Evolutionary conservation across 1,139 yeast species (phyloP).

Genomic region (Zygosaccharomyces sapae): DNA sequence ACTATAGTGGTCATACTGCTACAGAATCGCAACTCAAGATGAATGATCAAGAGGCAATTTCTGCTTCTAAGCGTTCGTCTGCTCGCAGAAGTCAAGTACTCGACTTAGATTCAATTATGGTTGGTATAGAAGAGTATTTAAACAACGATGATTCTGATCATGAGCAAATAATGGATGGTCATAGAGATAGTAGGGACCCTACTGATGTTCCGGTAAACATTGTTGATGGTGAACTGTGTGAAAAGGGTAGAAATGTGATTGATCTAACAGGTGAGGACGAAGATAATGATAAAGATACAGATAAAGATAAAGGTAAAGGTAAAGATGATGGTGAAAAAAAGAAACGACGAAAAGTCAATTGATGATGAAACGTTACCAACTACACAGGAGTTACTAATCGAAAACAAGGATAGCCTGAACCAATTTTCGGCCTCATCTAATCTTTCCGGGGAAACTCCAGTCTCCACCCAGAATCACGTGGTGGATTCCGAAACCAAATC

Average conservation of each 20-base stretch:
- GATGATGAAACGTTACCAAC: background rate
- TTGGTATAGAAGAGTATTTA: conserved; percentile 23
- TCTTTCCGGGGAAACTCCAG: background rate
- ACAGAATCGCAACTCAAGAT: background rate
- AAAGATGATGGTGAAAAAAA: too few relatives aligned
- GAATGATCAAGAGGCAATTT: background rate
- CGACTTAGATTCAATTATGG: conserved; percentile 21
- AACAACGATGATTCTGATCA: conserved; percentile 9
- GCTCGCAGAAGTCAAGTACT: conserved; percentile 5
- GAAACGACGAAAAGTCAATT: too few relatives aligned
- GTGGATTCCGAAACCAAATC: background rate
- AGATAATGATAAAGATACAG: background rate
- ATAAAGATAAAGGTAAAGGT: background rate
- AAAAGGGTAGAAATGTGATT: background rate
- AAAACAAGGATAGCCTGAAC: background rate
- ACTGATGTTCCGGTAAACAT: conserved; percentile 9
- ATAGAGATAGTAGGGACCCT: background rate
- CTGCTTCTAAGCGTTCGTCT: conserved; percentile 5
- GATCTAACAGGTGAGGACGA: conserved; percentile 2
- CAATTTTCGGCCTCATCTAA: background rate
- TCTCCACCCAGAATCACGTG: background rate
- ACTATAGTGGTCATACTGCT: background rate
- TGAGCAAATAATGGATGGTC: background rate
- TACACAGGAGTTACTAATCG: background rate
- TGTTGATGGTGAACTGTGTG: conserved; percentile 3